Conservation (phyloP, 257 asterid genomes). For the Osmanthus fragrans region DNA sequence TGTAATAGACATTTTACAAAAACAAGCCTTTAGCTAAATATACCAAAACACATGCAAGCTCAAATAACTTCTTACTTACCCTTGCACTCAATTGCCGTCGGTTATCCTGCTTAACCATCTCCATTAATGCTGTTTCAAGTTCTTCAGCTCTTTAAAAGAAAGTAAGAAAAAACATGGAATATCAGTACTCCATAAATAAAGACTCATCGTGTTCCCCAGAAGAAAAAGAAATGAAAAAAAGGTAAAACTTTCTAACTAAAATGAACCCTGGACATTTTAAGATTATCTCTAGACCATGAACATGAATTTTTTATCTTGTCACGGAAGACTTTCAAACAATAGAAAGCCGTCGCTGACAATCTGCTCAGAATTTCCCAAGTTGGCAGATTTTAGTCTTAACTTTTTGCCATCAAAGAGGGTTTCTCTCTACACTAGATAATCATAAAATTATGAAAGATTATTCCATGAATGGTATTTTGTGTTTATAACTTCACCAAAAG, state of each 20-base stretch:
- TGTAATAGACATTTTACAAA: not conserved
- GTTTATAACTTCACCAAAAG: not conserved
- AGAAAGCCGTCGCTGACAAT: not conserved
- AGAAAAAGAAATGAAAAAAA: not conserved
- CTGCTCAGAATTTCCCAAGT: not conserved
- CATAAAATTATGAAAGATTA: not conserved
- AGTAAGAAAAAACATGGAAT: not conserved
- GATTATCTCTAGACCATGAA: not conserved
- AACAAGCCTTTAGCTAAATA: constrained; percentile 6
- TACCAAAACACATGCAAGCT: constrained; percentile 1
- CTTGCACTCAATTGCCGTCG: constrained; percentile 87
- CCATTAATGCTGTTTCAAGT: constrained; percentile 93
- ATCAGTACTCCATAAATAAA: not conserved
- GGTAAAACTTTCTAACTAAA: not conserved
- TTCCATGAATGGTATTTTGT: not conserved
- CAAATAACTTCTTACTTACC: constrained; percentile 43
- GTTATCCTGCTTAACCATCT: constrained; percentile 97
- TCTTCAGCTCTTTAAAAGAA: constrained; percentile 81
- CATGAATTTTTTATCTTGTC: not conserved
- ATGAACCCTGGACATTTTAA: not conserved
- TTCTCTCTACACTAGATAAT: not conserved
- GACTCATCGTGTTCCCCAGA: not conserved
- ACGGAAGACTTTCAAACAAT: not conserved
- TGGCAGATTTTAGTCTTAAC: not conserved
- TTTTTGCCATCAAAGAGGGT: not conserved